Conservation (phyloP, 306 rosid species). For the Pterocarpus macrocarpus region DNA sequence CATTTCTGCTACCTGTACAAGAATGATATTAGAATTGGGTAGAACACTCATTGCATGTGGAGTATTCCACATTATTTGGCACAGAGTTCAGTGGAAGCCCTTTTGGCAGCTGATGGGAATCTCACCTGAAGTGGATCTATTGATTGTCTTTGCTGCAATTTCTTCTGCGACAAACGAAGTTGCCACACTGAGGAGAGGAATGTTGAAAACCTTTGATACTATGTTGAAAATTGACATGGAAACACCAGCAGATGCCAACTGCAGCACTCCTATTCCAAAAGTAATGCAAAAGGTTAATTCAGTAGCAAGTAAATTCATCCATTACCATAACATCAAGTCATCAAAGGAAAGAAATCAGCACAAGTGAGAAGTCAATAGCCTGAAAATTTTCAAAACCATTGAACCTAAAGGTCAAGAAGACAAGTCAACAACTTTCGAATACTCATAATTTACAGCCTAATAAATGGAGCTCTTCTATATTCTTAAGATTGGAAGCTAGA, state of each 20-base stretch:
- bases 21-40: neutral
- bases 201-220: conserved; percentile 30
- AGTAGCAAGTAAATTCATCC: neutral
- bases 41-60: neutral
- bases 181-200: conserved; percentile 37
- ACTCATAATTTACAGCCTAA: neutral
- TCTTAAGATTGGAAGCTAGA: neutral
- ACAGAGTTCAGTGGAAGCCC: too few relatives aligned
- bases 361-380: neutral
- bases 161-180: conserved; percentile 36
- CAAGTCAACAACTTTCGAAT: neutral
- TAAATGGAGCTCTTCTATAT: neutral
- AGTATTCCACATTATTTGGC: neutral
- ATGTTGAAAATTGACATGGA: conserved; percentile 44
- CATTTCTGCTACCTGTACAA: conserved; percentile 15
- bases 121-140: conserved; percentile 27
- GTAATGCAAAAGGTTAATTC: neutral
- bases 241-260: conserved; percentile 36
- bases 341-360: conserved; percentile 3
- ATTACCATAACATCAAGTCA: neutral
- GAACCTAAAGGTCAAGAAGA: neutral
- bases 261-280: conserved; percentile 25
- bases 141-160: neutral
- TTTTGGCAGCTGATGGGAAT: neutral
- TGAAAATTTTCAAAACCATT: conserved; percentile 12